A percentile compares a stretch with the other conserved stretches of the same genome.
These are phyloP conservation scores for Ustilago loliicola DNA, from an alignment of 1,284 basidiomycete genomes.

Conservation along the genomic window DNA sequence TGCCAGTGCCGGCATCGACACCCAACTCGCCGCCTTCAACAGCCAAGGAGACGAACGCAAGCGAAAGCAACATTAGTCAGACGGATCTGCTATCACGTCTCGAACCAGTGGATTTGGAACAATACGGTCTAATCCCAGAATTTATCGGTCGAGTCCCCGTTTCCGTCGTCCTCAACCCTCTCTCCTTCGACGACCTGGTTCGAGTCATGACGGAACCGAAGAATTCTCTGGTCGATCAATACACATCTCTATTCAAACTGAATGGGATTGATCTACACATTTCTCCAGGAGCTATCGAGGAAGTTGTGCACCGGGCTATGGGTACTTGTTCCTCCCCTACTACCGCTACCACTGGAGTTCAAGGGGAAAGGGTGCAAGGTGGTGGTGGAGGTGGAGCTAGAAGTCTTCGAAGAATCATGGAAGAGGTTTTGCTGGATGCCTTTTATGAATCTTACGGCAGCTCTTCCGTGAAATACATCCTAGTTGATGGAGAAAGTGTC, in stretches of 20 bases:
- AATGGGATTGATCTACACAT: constrained; percentile 59
- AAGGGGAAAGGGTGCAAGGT: not conserved
- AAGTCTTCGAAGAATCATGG: constrained; percentile 88
- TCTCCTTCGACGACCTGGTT: constrained; percentile 82
- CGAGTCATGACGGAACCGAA: constrained; percentile 90
- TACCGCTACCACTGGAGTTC: too few species aligned
- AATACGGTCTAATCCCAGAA: constrained; percentile 91
- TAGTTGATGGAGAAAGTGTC: constrained; percentile 27
- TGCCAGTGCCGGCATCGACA: too few species aligned
- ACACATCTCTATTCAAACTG: constrained; percentile 79
- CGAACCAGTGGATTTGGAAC: constrained; percentile 77
- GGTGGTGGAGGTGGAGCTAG: constrained; percentile 80
- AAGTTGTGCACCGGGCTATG: constrained; percentile 70
- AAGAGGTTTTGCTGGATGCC: constrained; percentile 70
- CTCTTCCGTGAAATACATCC: constrained; percentile 28
- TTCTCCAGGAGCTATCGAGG: constrained; percentile 13
- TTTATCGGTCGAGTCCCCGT: constrained; percentile 91
- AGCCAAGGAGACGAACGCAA: not conserved
- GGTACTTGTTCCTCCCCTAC: constrained; percentile 7
- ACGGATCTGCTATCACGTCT: constrained; percentile 25
- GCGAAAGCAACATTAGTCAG: not conserved
- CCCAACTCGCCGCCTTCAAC: not conserved
- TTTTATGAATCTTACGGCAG: constrained; percentile 44
- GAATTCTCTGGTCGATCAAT: constrained; percentile 90
- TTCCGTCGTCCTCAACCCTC: constrained; percentile 82